These are phyloP conservation scores for Suhomyces faveliae DNA, from an alignment of 805 yeast genomes.

Conservation along the genomic window DNA sequence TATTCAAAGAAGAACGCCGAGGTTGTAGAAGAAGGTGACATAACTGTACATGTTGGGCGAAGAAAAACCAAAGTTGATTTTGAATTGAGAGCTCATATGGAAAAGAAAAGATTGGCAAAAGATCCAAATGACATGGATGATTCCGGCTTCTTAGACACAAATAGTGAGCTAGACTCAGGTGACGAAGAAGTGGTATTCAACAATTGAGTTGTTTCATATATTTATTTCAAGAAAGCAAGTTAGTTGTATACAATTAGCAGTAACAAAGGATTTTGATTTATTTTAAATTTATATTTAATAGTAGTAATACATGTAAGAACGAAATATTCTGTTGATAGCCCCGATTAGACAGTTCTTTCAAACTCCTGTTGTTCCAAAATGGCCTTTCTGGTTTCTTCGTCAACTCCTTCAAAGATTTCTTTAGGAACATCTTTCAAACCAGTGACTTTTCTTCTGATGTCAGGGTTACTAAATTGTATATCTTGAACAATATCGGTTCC, in stretches of 20 bases:
- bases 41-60: conserved; percentile 46
- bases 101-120: conserved; percentile 25
- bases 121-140: conserved; percentile 13
- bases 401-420: conserved; percentile 54
- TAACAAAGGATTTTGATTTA: not conserved
- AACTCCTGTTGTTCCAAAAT: conserved; percentile 58
- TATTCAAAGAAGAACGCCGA: conserved; percentile 46
- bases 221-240: not conserved
- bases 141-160: conserved; percentile 10
- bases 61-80: conserved; percentile 46
- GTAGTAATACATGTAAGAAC: conserved; percentile 10
- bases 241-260: not conserved
- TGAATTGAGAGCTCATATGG: conserved; percentile 46
- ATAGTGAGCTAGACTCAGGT: conserved; percentile 16
- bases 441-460: conserved; percentile 53
- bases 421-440: conserved; percentile 63
- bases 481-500: conserved; percentile 44
- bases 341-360: conserved; percentile 32
- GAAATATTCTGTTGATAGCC: not conserved
- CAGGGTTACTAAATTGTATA: conserved; percentile 41
- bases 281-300: not conserved
- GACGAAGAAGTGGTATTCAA: conserved; percentile 15
- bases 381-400: conserved; percentile 55
- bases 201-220: not conserved
- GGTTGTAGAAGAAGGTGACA: conserved; percentile 48